Percentiles rank a stretch among this genome's conserved stretches.
Conservation (phyloP, 371 early-diverging fungal genomes). For the Thermomucor indicae-seudaticae region DNA sequence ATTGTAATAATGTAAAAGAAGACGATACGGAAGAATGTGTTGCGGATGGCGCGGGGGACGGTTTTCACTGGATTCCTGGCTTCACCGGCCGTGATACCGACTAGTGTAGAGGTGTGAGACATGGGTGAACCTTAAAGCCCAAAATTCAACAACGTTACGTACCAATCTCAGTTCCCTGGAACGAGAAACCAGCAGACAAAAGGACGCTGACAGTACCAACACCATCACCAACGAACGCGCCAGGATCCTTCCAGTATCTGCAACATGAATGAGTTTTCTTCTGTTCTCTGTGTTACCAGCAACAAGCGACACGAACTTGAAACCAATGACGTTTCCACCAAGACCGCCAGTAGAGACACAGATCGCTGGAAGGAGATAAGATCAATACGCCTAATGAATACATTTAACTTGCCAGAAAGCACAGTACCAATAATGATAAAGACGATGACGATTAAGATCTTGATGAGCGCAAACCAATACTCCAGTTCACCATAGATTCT, state of each 20-base stretch:
- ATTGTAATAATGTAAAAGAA: constrained; percentile 65
- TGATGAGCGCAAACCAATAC: constrained; percentile 73
- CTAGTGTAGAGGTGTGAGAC: constrained; percentile 17
- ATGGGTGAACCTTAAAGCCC: not conserved
- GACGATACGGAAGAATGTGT: constrained; percentile 74
- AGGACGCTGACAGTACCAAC: constrained; percentile 68
- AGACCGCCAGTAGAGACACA: constrained; percentile 63
- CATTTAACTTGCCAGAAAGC: too few relatives aligned
- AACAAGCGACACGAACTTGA: constrained; percentile 16
- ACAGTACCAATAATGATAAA: constrained; percentile 64
- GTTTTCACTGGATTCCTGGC: constrained; percentile 67
- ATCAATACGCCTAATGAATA: too few relatives aligned
- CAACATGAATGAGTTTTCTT: too few relatives aligned
- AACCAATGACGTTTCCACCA: constrained; percentile 56
- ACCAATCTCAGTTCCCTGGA: constrained; percentile 78
- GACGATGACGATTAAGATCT: constrained; percentile 63
- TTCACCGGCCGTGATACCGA: constrained; percentile 75
- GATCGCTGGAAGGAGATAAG: constrained; percentile 53
- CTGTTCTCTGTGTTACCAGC: too few relatives aligned
- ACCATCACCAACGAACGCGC: constrained; percentile 75
- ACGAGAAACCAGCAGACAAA: constrained; percentile 75
- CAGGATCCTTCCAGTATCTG: constrained; percentile 66
- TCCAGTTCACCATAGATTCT: constrained; percentile 70
- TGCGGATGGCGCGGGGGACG: constrained; percentile 66
- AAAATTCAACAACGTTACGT: constrained; percentile 4